phyloP scores from a whole-genome alignment of 192 early-diverging fungal species.

The Pilobolus umbonatus region DNA sequence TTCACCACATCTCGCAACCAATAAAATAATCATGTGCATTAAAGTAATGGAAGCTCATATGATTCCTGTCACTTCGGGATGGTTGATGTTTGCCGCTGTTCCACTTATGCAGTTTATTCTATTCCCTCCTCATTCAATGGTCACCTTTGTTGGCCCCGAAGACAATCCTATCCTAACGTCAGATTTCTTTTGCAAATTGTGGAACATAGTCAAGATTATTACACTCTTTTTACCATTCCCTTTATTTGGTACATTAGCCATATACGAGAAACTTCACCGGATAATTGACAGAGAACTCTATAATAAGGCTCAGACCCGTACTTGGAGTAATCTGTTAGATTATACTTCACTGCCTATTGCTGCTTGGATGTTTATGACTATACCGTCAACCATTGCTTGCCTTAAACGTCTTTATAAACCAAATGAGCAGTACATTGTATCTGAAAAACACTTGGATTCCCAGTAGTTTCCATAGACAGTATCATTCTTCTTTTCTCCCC shows the following conservation, averaged over 20 bases:
- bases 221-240: slow-evolving; percentile 41
- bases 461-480: too few relatives aligned
- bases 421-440: slow-evolving; percentile 37
- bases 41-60: slow-evolving; percentile 50
- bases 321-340: slow-evolving; percentile 34
- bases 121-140: slow-evolving; percentile 25
- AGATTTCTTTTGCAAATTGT: slow-evolving; percentile 36
- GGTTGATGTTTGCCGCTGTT: slow-evolving; percentile 49
- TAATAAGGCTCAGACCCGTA: slow-evolving; percentile 31
- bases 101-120: slow-evolving; percentile 44
- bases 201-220: slow-evolving; percentile 38
- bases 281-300: slow-evolving; percentile 38
- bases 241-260: slow-evolving; percentile 36
- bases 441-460: slow-evolving; percentile 39
- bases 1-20: slow-evolving; percentile 24
- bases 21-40: slow-evolving; percentile 36
- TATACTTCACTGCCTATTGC: slow-evolving; percentile 40
- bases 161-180: slow-evolving; percentile 40
- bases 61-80: slow-evolving; percentile 47
- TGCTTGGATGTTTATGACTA: slow-evolving; percentile 47
- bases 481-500: too few relatives aligned
- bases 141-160: slow-evolving; percentile 23
- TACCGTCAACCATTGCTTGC: slow-evolving; percentile 41
- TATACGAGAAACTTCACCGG: slow-evolving; percentile 43
- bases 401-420: slow-evolving; percentile 34